Base-by-base conservation (phyloP, 306 rosid species). In the Cajanus cajan region DNA sequence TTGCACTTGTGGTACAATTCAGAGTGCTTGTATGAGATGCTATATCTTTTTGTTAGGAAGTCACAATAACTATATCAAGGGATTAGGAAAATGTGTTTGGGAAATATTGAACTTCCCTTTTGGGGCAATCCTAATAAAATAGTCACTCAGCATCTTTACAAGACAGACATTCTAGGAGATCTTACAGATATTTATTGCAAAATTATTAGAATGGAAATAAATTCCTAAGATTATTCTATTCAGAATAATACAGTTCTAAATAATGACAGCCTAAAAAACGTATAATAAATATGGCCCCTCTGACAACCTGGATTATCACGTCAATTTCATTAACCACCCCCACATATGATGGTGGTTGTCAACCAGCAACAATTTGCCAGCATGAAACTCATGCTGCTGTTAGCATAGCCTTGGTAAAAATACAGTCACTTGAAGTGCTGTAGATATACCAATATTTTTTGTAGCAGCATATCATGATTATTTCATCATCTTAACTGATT, bases 401-500 rank as follows among this genome's bases (percentile, higher is more conserved):
- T 59, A 18, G 59, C 64, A 57, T 22, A 24, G 64, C 64, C 7
- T 57, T 15, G 15, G 64, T 24, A 57, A 22, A 57, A 10, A 11
- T 57, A 57, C 22, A 57, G 64, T n/a, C 19, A 11, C 36, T 10
- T 57, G 33, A 8, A 22, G 34, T 22, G 31, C 3, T 50, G 16
- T 57, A 57, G 64, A 57, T 77, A 54, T 78, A 41, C 73, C 71
- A 45, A 36, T 36, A 47, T n/a, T 41, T 40, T 55, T 43, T 18
- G 68, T 43, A 41, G 81, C 69, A 24, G 48, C 83, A 62, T 34
- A 72, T 76, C 55, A 24, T 47, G 76, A 68, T 71, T 67, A 78
- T 67, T 61, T 36, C 61, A 50, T 79, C 44, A 50, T 79, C 44
- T 21, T 81, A 75, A 61, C 37, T 67, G 85, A 75, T 76, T 24